Percentiles rank a stretch among this genome's conserved stretches.
phyloP scores from a whole-genome alignment of 176 grass and related monocot species.

The Aegilops tauschii region DNA sequence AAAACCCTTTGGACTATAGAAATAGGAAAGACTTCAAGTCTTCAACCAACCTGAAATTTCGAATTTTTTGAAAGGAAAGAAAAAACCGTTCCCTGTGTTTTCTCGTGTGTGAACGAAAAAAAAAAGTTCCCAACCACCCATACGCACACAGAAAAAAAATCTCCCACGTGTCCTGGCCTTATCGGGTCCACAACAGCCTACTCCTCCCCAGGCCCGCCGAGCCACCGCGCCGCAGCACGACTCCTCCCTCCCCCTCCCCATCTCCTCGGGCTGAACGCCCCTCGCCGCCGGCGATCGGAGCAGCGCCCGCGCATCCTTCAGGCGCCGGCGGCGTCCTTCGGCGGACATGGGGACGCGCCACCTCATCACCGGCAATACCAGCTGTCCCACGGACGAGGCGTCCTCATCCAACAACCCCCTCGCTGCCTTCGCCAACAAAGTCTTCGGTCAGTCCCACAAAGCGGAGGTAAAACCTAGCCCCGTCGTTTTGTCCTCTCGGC shows the following conservation, averaged over 20 bases:
- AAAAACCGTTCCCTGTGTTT: neutral
- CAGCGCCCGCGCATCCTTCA: neutral
- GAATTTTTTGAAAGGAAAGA: neutral
- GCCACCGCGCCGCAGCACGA: constrained; percentile 2
- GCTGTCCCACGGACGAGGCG: constrained; percentile 68
- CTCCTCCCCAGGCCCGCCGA: constrained; percentile 32
- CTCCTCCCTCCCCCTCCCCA: neutral
- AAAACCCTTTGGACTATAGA: neutral
- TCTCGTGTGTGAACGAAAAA: neutral
- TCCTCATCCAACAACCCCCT: constrained; percentile 94
- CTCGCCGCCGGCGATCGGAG: constrained; percentile 32
- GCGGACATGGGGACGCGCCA: constrained; percentile 82
- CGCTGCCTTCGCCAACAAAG: constrained; percentile 60
- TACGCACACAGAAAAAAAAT: constrained; percentile 2
- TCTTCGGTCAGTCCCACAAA: constrained; percentile 80
- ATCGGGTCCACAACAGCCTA: constrained; percentile 33
- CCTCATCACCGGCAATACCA: constrained; percentile 69
- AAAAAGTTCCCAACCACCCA: neutral
- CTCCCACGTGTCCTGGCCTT: constrained; percentile 31
- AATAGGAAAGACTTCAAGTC: neutral
- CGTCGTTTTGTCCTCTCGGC: no score
- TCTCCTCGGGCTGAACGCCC: neutral
- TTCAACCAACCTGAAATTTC: neutral
- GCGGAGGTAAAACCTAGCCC: constrained; percentile 42
- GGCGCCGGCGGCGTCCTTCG: neutral